Percentiles rank a stretch among this genome's conserved stretches.
phyloP scores from a whole-genome alignment of 2,329 filamentous ascomycete species.

The Paracorniculantispora psalliotae region DNA sequence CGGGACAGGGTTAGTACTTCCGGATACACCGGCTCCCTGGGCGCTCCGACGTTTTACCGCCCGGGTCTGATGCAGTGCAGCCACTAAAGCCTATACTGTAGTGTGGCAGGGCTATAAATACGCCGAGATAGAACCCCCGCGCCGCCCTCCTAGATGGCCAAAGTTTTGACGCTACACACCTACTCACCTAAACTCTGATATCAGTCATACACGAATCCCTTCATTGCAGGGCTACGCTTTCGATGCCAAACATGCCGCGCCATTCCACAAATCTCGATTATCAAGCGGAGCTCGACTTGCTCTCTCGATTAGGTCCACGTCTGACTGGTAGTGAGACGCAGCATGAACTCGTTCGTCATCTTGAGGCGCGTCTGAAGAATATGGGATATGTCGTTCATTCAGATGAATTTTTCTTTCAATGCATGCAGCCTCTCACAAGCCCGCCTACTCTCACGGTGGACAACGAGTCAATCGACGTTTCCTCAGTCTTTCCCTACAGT shows the following conservation, averaged over 20 bases:
- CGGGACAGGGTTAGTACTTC: neutral
- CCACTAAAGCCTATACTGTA: too few species aligned
- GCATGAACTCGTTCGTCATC: neutral
- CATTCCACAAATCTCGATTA: neutral
- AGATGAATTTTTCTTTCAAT: neutral
- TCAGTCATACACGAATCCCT: neutral
- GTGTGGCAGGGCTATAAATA: neutral
- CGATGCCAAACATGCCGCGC: neutral
- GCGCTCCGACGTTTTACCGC: too few species aligned
- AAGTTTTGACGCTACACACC: neutral
- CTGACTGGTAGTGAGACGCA: neutral
- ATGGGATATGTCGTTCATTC: neutral
- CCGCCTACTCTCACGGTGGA: neutral
- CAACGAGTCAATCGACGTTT: neutral
- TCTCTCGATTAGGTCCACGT: neutral
- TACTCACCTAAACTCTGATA: too few species aligned
- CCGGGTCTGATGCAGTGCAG: too few species aligned
- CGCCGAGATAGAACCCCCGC: too few species aligned
- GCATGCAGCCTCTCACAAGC: neutral
- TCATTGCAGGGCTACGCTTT: neutral
- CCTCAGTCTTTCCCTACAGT: neutral
- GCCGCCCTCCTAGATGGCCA: too few species aligned
- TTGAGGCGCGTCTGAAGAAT: neutral
- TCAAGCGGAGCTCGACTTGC: neutral
- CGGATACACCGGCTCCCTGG: too few species aligned